A percentile compares a stretch with the other conserved stretches of the same genome.
phyloP scores from a whole-genome alignment of 768 basidiomycete species.

The Porphyrellus cyaneotinctus region DNA sequence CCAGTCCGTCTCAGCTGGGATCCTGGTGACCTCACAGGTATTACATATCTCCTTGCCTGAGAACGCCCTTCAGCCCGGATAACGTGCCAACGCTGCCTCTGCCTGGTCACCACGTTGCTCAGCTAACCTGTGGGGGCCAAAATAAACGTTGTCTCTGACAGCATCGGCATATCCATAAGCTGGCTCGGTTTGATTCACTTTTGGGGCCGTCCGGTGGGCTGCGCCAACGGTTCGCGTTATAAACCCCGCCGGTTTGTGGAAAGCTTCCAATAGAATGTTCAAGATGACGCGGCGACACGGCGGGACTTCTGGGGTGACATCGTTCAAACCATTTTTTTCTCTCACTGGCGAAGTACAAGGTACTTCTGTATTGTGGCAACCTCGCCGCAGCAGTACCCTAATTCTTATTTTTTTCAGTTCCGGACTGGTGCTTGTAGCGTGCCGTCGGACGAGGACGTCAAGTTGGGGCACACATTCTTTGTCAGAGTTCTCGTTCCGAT shows the following conservation, averaged over 20 bases:
- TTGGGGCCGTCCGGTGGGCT: neutral
- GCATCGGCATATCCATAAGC: conserved; percentile 4
- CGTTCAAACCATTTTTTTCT: neutral
- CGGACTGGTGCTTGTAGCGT: neutral
- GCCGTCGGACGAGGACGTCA: neutral
- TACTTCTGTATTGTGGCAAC: too few relatives aligned
- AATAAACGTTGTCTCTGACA: neutral
- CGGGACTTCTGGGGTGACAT: neutral
- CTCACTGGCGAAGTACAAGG: neutral
- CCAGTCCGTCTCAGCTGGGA: neutral
- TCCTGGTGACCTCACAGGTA: conserved; percentile 1
- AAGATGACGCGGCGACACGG: conserved; percentile 4
- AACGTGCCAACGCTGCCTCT: neutral
- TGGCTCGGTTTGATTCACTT: conserved; percentile 6
- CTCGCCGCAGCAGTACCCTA: neutral
- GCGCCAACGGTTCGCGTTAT: conserved; percentile 2
- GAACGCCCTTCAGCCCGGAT: neutral
- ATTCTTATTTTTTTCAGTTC: conserved; percentile 2
- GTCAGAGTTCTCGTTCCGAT: neutral
- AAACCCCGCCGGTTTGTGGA: conserved; percentile 15
- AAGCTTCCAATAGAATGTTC: conserved; percentile 24
- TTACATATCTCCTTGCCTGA: conserved; percentile 1
- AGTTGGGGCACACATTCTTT: neutral
- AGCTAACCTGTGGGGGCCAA: too few relatives aligned
- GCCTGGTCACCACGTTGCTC: conserved; percentile 13